Base-by-base conservation (phyloP, 768 basidiomycete genomes). In the Daedaleopsis nitida region DNA sequence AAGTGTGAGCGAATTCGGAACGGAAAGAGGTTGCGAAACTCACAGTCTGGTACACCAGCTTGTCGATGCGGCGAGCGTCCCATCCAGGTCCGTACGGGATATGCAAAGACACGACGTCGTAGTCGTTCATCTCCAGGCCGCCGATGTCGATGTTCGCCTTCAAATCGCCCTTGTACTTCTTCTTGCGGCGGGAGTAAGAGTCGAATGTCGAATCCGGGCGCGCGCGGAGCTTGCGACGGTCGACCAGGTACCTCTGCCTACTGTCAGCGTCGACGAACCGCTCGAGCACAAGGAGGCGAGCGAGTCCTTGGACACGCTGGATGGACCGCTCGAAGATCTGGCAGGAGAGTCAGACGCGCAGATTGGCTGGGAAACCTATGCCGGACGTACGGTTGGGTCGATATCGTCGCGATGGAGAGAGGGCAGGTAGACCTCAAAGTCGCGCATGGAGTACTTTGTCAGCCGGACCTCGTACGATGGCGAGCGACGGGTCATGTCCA, bases 391-490 rank as follows among this genome's bases (percentile, higher is more conserved):
- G 3, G 85, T 87, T 13, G 86, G 86, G 67, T 88, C 85, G 39
- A 87, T 73, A 45, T 83, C 78, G 7, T 69, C 71, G 14, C 86
- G 81, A 16, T 72, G 68, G 35, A 87, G 77, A 17, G 75, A 73
- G 1, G 84, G 84, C 7, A 86, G 79, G 61, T 82, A 82, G 21
- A 87, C 78, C 67, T 87, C 86, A 59, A 83, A 86, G 7, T 74
- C 80, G 9, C 86, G 75, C 6, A 72, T 64, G 0, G 82, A 77
- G 69, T 88, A 86, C 69, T 88, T 88, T 19, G 82, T 74, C 10
- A 86, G 77, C 3, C 86, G 78, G 27, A 86, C 80, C 74, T 87
- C 86, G 64, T 88, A 85, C 12, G 86, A 87, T 1, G 85, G 85
- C 2, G 85, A 86, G 38, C 86, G 78, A n/a, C 85, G 75, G 6